These are phyloP conservation scores for Paramarasmius palmivorus DNA, from an alignment of 1,284 basidiomycete genomes.

Conservation along the genomic window DNA sequence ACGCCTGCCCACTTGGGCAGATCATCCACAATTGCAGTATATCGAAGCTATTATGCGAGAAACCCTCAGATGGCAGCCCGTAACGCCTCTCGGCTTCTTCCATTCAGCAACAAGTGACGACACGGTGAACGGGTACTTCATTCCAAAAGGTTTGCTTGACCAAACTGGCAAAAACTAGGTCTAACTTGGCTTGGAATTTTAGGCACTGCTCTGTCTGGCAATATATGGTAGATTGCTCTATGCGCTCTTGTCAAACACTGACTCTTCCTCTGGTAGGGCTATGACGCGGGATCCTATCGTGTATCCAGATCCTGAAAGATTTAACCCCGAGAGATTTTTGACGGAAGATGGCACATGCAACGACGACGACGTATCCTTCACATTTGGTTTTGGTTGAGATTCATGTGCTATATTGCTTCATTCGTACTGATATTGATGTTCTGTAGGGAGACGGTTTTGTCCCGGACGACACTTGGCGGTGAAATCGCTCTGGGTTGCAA, in stretches of 20 bases:
- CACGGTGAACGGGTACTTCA: constrained; percentile 2
- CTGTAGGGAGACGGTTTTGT: constrained; percentile 7
- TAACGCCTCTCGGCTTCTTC: constrained; percentile 7
- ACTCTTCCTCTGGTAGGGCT: not conserved
- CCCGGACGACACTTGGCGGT: constrained; percentile 13
- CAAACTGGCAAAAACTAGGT: constrained; percentile 12
- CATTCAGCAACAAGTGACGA: constrained; percentile 1
- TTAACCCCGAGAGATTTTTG: constrained; percentile 16
- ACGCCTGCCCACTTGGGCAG: not conserved
- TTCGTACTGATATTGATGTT: not conserved
- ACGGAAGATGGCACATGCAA: constrained; percentile 13
- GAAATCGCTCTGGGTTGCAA: constrained; percentile 12
- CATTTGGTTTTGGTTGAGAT: constrained; percentile 5
- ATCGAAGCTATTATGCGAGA: constrained; percentile 6
- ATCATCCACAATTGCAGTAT: constrained; percentile 6
- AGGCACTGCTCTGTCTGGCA: not conserved
- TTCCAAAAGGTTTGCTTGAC: constrained; percentile 14
- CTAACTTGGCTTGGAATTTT: constrained; percentile 8
- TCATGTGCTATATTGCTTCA: not conserved
- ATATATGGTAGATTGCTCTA: not conserved
- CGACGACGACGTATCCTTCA: not conserved
- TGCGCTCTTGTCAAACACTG: no score
- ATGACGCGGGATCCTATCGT: constrained; percentile 3
- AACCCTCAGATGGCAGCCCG: constrained; percentile 8
- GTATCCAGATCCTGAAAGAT: constrained; percentile 13